Conservation (phyloP, 139 green algal species). For the Parachlorella kessleri region DNA sequence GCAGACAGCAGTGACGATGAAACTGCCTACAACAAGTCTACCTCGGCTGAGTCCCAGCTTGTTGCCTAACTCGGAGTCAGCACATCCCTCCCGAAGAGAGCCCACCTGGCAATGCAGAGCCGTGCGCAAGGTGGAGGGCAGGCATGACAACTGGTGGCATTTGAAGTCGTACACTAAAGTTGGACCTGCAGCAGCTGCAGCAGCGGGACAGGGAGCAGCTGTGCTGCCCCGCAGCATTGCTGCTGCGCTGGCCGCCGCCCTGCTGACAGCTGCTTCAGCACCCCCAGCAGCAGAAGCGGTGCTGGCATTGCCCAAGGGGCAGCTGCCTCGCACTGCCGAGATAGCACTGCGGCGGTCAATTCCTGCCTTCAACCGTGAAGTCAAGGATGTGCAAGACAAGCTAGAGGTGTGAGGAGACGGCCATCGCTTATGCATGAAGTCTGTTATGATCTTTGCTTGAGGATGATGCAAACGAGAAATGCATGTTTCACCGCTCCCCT, state of each 20-base stretch:
- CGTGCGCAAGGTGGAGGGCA: no score
- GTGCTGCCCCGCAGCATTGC: background rate
- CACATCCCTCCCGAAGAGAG: background rate
- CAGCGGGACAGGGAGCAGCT: background rate
- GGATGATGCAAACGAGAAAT: no score
- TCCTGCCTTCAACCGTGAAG: slow-evolving; percentile 78
- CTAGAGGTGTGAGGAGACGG: slow-evolving; percentile 52
- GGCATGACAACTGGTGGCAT: no score
- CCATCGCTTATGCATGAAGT: no score
- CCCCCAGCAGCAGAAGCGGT: slow-evolving; percentile 57
- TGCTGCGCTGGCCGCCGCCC: slow-evolving; percentile 18
- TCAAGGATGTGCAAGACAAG: slow-evolving; percentile 53
- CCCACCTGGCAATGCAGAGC: no score
- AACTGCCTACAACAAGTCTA: background rate
- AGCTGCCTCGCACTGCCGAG: slow-evolving; percentile 65
- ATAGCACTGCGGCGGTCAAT: slow-evolving; percentile 73
- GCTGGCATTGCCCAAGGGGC: slow-evolving; percentile 72
- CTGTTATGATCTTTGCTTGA: no score
- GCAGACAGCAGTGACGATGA: background rate
- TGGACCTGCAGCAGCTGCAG: background rate
- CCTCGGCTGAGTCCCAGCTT: background rate
- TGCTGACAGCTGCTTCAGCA: background rate
- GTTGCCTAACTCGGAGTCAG: background rate
- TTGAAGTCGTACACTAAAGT: background rate
- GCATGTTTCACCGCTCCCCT: no score